Evolutionary conservation across 495 filamentous ascomycete species (phyloP), one percentile per base, ranked within the genome.

Genomic region (Mytilinidion resinicola): DNA sequence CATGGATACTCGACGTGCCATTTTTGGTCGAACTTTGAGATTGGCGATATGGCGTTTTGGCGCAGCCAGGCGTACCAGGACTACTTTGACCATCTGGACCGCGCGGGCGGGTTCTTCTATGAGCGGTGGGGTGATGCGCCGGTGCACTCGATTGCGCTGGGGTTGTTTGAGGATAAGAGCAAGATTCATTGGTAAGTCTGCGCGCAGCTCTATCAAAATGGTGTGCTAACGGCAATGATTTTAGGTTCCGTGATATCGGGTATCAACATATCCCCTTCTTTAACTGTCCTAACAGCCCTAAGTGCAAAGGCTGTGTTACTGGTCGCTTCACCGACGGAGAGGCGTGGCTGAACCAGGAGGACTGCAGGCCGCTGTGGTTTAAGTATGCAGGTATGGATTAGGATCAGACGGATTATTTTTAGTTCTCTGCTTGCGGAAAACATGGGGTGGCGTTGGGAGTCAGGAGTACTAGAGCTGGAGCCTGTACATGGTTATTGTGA

Each of bases 1-100:
- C 84, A 93, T 57, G 93, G 93, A 38, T 98, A 96, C 78, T 93
- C 89, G 10, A 98, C 95, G n/a, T 99, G 95, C 72, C 95, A 99
- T 74, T 99, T 99, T 78, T 99, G 95, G 95, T 90, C 84, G 57
- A 99, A 99, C 74, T 99, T 99, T 67, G 95, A 99, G 74, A 95
- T 99, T 64, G 95, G 84, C 36, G 91, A 96, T 69, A 83, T 99
- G 82, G 82, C 80, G 59, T 96, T 99, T 76, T 99, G 91, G 90
- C 80, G 95, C 10, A 87, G 90, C 64, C 82, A 91, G 70, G 79
- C 82, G 51, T 99, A 99, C 70, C 86, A 92, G 70, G 89, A 90
- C 52, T 99, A 96, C 70, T 99, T 99, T 74, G 85, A 96, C 70
- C 89, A 96, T 69, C 77, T 99, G 35, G 95, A 99, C 74, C 83